These are phyloP conservation scores for Fulvia fulva DNA, from an alignment of 2,329 filamentous ascomycete genomes.

Conservation along the genomic window DNA sequence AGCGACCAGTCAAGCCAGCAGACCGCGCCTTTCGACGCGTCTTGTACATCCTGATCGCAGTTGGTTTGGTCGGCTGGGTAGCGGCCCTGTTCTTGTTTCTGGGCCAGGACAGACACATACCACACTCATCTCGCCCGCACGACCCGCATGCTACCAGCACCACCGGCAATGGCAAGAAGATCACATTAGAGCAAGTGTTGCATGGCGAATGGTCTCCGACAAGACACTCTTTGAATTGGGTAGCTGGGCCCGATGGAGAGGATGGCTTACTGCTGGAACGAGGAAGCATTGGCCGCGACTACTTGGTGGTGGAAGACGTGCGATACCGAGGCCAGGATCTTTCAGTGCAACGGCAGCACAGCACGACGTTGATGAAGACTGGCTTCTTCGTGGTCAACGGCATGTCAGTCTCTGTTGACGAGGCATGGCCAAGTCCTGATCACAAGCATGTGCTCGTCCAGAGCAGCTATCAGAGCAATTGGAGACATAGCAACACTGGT, in stretches of 20 bases:
- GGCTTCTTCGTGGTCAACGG: constrained; percentile 58
- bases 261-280: constrained; percentile 83
- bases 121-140: constrained; percentile 60
- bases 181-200: constrained; percentile 69
- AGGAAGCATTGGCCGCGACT: constrained; percentile 63
- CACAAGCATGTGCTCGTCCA: constrained; percentile 82
- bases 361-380: constrained; percentile 71
- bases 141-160: constrained; percentile 62
- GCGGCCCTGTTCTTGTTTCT: constrained; percentile 65
- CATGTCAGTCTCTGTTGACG: constrained; percentile 52
- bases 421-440: constrained; percentile 73
- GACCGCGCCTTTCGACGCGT: constrained; percentile 62
- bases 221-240: constrained; percentile 69
- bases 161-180: constrained; percentile 64
- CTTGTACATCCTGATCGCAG: constrained; percentile 56
- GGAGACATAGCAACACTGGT: constrained; percentile 84
- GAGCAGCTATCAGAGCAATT: constrained; percentile 69
- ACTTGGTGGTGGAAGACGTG: constrained; percentile 83
- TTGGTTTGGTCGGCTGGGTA: constrained; percentile 66
- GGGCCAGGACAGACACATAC: constrained; percentile 61
- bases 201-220: constrained; percentile 61
- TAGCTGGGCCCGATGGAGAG: constrained; percentile 67
- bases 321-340: constrained; percentile 50
- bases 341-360: constrained; percentile 44
- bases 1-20: constrained; percentile 47